Base-by-base conservation (phyloP, 192 early-diverging fungal genomes). In the Glomus cerebriforme region DNA sequence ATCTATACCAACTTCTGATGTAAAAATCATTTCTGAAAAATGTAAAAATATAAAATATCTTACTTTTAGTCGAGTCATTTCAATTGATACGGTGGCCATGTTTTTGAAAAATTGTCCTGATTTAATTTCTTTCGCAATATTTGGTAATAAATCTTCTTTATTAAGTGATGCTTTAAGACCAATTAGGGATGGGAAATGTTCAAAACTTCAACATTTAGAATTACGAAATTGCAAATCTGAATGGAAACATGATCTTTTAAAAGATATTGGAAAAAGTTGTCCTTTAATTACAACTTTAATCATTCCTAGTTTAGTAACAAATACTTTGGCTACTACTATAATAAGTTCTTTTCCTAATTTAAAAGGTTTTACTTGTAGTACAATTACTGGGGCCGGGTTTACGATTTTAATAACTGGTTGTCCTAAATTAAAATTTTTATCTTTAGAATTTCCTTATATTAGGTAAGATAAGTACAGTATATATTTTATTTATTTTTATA, bases 381-480 rank as follows among this genome's bases (percentile, higher is more conserved):
- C 22, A 1, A 68, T 68, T n/a, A 68, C 66, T 22, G 66, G 66
- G 15, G 29, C 66, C 13, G 35, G 66, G 7, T 68, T 68, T 35
- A 68, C 66, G 7, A 37, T 37, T n/a, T 35, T 37, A 34, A 37
- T 13, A 2, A 9, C 66, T 6, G 29, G 66, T 68, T 68, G 35
- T 37, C 34, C 29, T 39, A 68, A 68, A 34, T 68, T 68, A 68
- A 68, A 68, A 68, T 37, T 8, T 8, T 37, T 68, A 68, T 68
- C 66, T 2, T 68, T 68, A n/a, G 66, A 68, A 39, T 68, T 68
- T 68, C 66, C 66, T 31, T 68, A 68, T 37, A 35, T 68, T 39
- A 68, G 49, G 49, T 54, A 19, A 54, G 15, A 3, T 13, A 47
- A 13, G 10, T 43, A 43, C 7, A 43, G 39, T 9, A 43, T 43